A percentile compares a stretch with the other conserved stretches of the same genome.
phyloP scores from a whole-genome alignment of 345 rosid species.

The Pelargonium nanum region DNA sequence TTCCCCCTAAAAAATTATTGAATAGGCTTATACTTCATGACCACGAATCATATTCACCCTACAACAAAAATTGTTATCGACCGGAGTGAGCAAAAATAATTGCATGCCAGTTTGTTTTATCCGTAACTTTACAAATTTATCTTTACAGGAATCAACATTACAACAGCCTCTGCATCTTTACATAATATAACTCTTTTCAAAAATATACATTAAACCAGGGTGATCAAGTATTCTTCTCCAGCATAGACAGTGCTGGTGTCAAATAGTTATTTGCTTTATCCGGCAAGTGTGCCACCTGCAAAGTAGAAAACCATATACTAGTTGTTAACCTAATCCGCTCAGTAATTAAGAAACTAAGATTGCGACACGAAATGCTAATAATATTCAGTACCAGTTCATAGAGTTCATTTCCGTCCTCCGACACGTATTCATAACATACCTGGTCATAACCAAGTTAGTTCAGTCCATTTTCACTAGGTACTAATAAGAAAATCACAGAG shows the following conservation, averaged over 20 bases:
- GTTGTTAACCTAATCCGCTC: neutral
- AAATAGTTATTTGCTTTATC: slow-evolving; percentile 95
- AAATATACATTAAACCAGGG: neutral
- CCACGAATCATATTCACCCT: too few species aligned
- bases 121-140: neutral
- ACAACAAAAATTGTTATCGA: too few species aligned
- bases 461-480: neutral
- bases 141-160: neutral
- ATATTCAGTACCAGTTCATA: slow-evolving; percentile 67
- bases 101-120: neutral
- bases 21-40: too few species aligned
- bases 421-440: slow-evolving; percentile 86
- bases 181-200: neutral
- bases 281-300: slow-evolving; percentile 90
- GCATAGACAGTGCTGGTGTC: slow-evolving; percentile 76
- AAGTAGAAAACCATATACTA: neutral
- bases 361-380: neutral
- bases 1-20: too few species aligned
- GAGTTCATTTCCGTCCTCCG: slow-evolving; percentile 81
- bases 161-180: neutral
- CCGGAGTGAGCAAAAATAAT: too few species aligned
- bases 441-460: slow-evolving; percentile 18
- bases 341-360: neutral
- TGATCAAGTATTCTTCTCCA: slow-evolving; percentile 77
- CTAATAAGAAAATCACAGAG: neutral